A percentile compares a stretch with the other conserved stretches of the same genome.
phyloP scores from a whole-genome alignment of 495 filamentous ascomycete species.

The Astrocystis sublimbata region DNA sequence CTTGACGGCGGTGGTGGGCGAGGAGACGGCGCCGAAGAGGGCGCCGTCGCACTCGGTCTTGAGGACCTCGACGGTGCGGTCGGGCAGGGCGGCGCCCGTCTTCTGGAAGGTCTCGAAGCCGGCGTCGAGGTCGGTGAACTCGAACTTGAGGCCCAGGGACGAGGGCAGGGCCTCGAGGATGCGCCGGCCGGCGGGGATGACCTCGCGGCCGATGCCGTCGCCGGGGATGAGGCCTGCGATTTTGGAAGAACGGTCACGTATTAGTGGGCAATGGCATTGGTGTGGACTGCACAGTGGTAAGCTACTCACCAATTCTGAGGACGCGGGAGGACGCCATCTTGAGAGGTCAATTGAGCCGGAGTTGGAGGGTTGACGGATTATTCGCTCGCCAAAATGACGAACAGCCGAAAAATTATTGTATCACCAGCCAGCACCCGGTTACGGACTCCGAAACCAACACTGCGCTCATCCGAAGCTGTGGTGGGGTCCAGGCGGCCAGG shows the following conservation, averaged over 20 bases:
- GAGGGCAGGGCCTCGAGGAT: constrained; percentile 86
- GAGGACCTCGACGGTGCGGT: constrained; percentile 82
- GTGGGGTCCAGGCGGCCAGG: constrained; percentile 11
- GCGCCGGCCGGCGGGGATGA: constrained; percentile 91
- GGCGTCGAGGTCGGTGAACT: constrained; percentile 87
- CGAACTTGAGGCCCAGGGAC: constrained; percentile 85
- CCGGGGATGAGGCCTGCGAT: constrained; percentile 88
- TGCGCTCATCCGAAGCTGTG: constrained; percentile 4
- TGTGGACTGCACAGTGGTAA: not conserved
- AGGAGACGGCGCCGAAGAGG: constrained; percentile 94
- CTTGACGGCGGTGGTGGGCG: constrained; percentile 81
- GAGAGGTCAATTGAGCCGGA: constrained; percentile 17
- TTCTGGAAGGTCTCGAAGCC: constrained; percentile 90
- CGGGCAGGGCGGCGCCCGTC: constrained; percentile 83
- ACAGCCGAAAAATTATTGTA: constrained; percentile 6
- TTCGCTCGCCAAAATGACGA: too few species aligned
- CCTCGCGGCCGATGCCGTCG: constrained; percentile 97
- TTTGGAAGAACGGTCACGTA: too few species aligned
- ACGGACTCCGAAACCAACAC: constrained; percentile 10
- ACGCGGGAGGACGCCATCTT: constrained; percentile 58
- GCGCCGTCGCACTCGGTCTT: constrained; percentile 92
- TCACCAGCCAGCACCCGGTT: constrained; percentile 13
- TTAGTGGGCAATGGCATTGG: not conserved
- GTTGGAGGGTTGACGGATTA: too few species aligned
- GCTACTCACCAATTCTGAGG: constrained; percentile 58